Percentiles rank a stretch among this genome's conserved stretches.
phyloP scores from a whole-genome alignment of 176 grass and related monocot genomes.

The Raddia guianensis region DNA sequence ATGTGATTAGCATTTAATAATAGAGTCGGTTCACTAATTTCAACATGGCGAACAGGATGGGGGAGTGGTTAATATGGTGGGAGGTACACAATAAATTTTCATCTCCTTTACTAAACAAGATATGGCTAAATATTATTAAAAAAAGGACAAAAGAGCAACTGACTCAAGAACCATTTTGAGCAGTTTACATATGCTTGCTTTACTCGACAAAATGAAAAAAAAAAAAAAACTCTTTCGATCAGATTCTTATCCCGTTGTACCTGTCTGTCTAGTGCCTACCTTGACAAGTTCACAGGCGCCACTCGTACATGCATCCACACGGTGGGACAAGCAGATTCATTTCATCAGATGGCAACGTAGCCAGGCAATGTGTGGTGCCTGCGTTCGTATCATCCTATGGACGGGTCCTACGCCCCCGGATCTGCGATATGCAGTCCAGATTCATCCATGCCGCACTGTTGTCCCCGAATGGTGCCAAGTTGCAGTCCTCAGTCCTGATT shows the following conservation, averaged over 20 bases:
- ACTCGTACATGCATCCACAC: conserved; percentile 10
- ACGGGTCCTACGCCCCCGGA: conserved; percentile 23
- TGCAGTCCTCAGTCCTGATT: background rate
- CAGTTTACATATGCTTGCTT: background rate
- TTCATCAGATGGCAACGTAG: conserved; percentile 37
- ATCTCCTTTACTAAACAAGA: too few species aligned
- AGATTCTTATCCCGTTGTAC: conserved; percentile 16
- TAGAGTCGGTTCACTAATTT: too few species aligned
- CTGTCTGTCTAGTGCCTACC: background rate
- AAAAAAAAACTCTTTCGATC: background rate
- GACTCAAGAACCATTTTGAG: background rate
- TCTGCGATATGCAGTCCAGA: conserved; percentile 29
- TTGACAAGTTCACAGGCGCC: conserved; percentile 13
- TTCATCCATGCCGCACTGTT: conserved; percentile 19
- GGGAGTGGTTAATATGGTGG: too few species aligned
- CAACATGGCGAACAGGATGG: too few species aligned
- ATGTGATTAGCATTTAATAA: too few species aligned
- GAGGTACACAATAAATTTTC: too few species aligned
- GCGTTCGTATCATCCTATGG: background rate
- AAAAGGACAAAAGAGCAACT: too few species aligned
- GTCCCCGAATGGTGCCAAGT: background rate
- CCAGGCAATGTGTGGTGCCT: conserved; percentile 20
- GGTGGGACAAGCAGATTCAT: conserved; percentile 16
- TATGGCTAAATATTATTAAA: too few species aligned
- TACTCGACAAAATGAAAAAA: background rate